These are phyloP conservation scores for Mitragyna speciosa DNA, from an alignment of 257 asterid species.

Conservation along the genomic window DNA sequence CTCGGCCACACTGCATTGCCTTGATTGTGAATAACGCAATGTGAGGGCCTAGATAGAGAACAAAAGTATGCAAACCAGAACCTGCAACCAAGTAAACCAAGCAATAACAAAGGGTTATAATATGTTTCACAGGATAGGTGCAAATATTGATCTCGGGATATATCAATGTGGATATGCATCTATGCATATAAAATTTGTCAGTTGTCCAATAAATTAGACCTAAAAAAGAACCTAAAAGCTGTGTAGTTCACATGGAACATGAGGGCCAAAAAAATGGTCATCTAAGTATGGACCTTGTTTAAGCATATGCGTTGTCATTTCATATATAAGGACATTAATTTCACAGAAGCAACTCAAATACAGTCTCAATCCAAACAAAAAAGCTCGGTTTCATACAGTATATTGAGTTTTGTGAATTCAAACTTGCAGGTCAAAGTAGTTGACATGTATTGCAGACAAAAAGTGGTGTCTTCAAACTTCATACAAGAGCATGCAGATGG, in stretches of 20 bases:
- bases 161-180: background rate
- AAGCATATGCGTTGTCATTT: background rate
- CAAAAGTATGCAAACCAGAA: conserved; percentile 94
- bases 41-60: conserved; percentile 93
- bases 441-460: background rate
- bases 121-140: background rate
- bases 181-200: background rate
- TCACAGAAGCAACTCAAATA: background rate
- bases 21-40: conserved; percentile 83
- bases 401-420: background rate
- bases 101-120: background rate
- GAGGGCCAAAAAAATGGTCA: background rate
- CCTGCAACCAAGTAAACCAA: conserved; percentile 41
- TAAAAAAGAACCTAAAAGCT: background rate
- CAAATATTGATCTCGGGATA: background rate
- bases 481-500: background rate
- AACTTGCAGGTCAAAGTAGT: background rate
- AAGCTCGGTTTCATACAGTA: background rate
- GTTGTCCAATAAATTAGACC: background rate
- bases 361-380: background rate
- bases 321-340: background rate
- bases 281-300: background rate
- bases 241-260: background rate
- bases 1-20: conserved; percentile 86
- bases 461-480: background rate